phyloP scores from a whole-genome alignment of 148 eudicot species.

The Diospyros kaki region DNA sequence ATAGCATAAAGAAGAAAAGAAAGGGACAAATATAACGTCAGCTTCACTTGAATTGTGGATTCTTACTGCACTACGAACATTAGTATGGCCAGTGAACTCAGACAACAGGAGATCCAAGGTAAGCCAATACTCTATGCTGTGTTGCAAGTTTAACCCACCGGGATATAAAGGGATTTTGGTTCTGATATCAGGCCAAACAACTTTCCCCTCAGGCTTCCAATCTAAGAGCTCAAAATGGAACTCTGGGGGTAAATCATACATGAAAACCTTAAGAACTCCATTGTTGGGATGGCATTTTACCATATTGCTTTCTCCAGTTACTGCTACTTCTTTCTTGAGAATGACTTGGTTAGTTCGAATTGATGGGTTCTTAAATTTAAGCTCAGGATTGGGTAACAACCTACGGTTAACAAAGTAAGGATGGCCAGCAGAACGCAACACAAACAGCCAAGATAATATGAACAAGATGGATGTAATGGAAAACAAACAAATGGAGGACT shows the following conservation, averaged over 20 bases:
- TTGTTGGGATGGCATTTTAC: constrained; percentile 19
- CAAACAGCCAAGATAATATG: constrained; percentile 60
- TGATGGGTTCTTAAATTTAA: constrained; percentile 15
- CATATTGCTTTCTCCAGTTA: constrained; percentile 6
- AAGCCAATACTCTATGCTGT: constrained; percentile 97
- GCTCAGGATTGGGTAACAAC: constrained; percentile 32
- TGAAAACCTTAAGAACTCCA: constrained; percentile 65
- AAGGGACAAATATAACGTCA: constrained; percentile 88
- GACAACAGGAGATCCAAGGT: constrained; percentile 84
- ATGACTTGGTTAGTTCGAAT: not conserved
- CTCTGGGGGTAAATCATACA: constrained; percentile 90
- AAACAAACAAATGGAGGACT: constrained; percentile 50
- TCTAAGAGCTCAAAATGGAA: constrained; percentile 78
- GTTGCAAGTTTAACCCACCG: constrained; percentile 91
- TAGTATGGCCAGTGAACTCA: constrained; percentile 37
- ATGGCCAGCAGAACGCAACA: constrained; percentile 51
- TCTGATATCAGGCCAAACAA: constrained; percentile 82
- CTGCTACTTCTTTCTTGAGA: constrained; percentile 6
- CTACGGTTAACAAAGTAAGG: constrained; percentile 28
- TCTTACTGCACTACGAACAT: constrained; percentile 54
- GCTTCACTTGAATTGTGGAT: constrained; percentile 85
- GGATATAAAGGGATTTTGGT: constrained; percentile 67
- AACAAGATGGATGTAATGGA: constrained; percentile 50
- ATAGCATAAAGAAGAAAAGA: constrained; percentile 78
- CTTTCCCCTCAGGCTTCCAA: constrained; percentile 53